A percentile compares a stretch with the other conserved stretches of the same genome.
Conservation (phyloP, 169 alveolate genomes). For the Plasmodium berghei region DNA sequence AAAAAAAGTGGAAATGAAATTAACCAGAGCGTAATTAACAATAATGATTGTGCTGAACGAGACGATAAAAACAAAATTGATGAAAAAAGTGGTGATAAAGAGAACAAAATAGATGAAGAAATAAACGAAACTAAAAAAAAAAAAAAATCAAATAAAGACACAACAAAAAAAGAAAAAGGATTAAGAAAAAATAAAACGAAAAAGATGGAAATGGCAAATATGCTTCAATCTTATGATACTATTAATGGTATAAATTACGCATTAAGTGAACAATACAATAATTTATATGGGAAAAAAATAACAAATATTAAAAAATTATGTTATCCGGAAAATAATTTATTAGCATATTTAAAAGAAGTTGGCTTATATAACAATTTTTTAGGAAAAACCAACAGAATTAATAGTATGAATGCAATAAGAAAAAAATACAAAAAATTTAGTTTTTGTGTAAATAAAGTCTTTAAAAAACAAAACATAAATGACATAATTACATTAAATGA, state of each 20-base stretch:
- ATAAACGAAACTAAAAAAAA: background rate
- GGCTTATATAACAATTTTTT: background rate
- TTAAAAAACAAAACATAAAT: slow-evolving; percentile 43
- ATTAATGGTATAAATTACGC: background rate
- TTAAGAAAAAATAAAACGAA: background rate
- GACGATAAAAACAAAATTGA: too few species aligned
- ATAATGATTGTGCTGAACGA: too few species aligned
- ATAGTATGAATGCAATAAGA: slow-evolving; percentile 13
- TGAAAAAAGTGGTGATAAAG: background rate
- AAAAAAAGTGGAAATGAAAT: too few species aligned
- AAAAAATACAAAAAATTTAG: slow-evolving; percentile 51
- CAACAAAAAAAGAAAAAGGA: slow-evolving; percentile 7
- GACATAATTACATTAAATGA: slow-evolving; percentile 68
- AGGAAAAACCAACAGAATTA: slow-evolving; percentile 8
- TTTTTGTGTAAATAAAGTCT: slow-evolving; percentile 57
- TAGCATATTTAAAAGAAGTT: background rate
- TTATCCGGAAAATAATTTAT: slow-evolving; percentile 26
- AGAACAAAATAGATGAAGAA: background rate
- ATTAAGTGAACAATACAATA: background rate
- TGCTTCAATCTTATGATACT: background rate
- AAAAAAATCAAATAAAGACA: background rate
- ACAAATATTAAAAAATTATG: slow-evolving; percentile 18
- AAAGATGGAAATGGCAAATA: background rate
- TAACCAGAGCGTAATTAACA: too few species aligned
- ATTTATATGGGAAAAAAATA: slow-evolving; percentile 3